Conservation (phyloP, 1,284 basidiomycete genomes). For the Malassezia brasiliensis region DNA sequence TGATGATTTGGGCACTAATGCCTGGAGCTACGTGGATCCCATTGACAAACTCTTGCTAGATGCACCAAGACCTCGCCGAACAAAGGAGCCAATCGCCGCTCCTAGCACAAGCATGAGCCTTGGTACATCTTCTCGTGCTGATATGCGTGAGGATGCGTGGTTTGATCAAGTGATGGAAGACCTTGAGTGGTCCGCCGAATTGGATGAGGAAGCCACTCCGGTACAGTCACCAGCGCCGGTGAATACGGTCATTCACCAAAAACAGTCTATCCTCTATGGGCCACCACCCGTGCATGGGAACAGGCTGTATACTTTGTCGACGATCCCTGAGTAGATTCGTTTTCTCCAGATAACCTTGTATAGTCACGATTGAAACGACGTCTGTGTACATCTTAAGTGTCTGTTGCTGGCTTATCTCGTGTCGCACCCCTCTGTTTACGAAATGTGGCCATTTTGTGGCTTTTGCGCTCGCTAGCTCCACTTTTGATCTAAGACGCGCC, state of each 20-base stretch:
- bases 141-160: slow-evolving; percentile 9
- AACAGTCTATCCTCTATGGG: not conserved
- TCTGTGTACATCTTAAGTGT: no score
- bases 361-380: no score
- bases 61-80: not conserved
- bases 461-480: no score
- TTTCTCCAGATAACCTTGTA: no score
- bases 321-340: not conserved
- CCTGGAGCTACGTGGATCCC: not conserved
- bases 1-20: not conserved
- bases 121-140: not conserved
- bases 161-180: slow-evolving; percentile 14
- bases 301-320: not conserved
- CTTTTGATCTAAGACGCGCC: no score
- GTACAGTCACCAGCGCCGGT: no score
- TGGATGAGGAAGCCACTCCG: no score
- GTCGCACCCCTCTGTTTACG: no score
- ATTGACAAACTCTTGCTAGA: not conserved
- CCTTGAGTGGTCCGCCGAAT: not conserved
- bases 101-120: no score
- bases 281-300: not conserved
- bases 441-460: no score
- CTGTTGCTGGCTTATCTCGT: no score
- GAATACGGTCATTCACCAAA: not conserved
- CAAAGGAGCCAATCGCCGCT: no score